Conservation (phyloP, 345 rosid species). For the Acer saccharum region DNA sequence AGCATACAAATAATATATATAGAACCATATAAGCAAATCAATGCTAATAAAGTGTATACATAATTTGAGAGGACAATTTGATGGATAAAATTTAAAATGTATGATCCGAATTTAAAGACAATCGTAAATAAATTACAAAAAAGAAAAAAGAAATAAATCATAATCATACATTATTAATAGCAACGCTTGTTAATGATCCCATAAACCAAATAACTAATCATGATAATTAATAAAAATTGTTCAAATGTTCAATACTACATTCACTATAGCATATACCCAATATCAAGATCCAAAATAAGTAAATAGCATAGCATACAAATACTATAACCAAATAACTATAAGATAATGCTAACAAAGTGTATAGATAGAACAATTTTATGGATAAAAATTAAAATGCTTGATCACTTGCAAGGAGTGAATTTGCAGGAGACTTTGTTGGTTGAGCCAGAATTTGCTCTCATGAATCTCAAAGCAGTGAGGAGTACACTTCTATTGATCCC, state of each 20-base stretch:
- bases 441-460: slow-evolving; percentile 68
- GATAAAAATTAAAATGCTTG: too few relatives aligned
- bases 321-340: not conserved
- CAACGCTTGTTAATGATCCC: not conserved
- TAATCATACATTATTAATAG: too few relatives aligned
- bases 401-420: slow-evolving; percentile 52
- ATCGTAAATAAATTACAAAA: too few relatives aligned
- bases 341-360: not conserved
- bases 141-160: too few relatives aligned
- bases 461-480: slow-evolving; percentile 60
- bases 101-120: too few relatives aligned
- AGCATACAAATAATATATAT: not conserved
- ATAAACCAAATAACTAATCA: not conserved
- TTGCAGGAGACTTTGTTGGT: slow-evolving; percentile 42
- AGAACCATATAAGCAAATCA: not conserved
- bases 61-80: not conserved
- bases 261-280: not conserved
- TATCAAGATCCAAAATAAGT: not conserved
- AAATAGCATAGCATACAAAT: not conserved
- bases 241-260: not conserved
- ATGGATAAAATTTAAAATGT: not conserved
- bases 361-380: not conserved
- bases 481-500: slow-evolving; percentile 59
- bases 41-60: not conserved
- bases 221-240: not conserved